Evolutionary conservation across 345 rosid species (phyloP).

Genomic region (Eucalyptus dawsonii): DNA sequence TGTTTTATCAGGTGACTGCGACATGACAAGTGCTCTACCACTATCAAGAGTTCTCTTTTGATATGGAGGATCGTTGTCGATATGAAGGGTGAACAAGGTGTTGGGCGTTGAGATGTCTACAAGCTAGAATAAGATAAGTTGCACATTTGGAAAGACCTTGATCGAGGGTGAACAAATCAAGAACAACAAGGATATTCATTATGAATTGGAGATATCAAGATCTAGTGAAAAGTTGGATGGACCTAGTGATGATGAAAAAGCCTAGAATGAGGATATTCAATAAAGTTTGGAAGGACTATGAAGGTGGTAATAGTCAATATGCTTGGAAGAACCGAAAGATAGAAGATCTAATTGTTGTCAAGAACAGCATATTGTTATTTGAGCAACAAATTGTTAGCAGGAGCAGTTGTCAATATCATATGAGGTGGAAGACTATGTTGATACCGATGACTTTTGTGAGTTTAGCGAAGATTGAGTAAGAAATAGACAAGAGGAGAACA

Average conservation of each 20-base stretch:
- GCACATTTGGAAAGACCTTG: background rate
- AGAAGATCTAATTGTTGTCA: background rate
- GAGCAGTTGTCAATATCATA: background rate
- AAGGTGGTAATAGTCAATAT: background rate
- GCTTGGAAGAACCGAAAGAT: background rate
- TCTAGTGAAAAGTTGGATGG: background rate
- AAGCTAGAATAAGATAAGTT: background rate
- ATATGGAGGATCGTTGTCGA: background rate
- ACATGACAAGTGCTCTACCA: background rate
- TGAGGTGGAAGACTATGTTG: background rate
- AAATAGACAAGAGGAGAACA: too few species aligned
- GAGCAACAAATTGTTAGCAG: background rate
- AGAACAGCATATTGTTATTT: too few species aligned
- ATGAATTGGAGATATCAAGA: background rate
- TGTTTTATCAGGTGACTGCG: background rate
- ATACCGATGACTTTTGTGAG: background rate
- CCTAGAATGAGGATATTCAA: background rate
- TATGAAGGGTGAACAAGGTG: background rate
- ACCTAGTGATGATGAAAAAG: background rate
- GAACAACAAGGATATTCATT: background rate
- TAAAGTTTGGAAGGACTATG: background rate
- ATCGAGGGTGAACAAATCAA: background rate
- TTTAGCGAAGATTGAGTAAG: too few species aligned
- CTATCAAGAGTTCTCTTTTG: background rate
- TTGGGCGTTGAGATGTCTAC: background rate